These are phyloP conservation scores for Russula brevipes DNA, from an alignment of 768 basidiomycete species.

Conservation along the genomic window DNA sequence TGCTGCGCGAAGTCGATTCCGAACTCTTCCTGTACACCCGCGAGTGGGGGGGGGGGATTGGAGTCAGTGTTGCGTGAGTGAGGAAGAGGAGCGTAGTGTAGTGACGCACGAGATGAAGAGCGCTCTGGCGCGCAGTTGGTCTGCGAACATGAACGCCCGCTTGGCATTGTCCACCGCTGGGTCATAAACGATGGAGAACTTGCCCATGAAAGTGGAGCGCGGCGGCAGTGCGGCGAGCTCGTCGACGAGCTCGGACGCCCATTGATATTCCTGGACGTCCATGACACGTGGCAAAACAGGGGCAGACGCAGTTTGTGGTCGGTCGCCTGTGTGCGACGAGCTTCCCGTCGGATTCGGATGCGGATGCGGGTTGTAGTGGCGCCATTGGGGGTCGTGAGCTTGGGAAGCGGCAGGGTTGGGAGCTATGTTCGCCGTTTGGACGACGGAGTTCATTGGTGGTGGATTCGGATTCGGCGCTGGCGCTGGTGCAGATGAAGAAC, in stretches of 20 bases:
- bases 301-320: background rate
- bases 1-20: background rate
- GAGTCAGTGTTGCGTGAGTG: background rate
- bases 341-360: background rate
- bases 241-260: conserved; percentile 2
- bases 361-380: background rate
- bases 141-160: background rate
- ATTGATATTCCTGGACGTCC: conserved; percentile 1
- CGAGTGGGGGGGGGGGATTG: too few species aligned
- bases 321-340: background rate
- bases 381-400: background rate
- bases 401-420: background rate
- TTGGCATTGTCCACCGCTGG: conserved; percentile 3
- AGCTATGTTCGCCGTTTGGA: too few species aligned
- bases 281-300: background rate
- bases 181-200: conserved; percentile 9
- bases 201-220: conserved; percentile 4
- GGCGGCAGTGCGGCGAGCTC: background rate
- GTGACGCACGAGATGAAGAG: background rate
- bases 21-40: background rate
- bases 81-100: too few species aligned
- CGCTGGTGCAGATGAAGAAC: background rate
- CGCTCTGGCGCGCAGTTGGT: conserved; percentile 1
- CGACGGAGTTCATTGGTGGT: background rate
- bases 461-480: background rate